Evolutionary conservation across 495 filamentous ascomycete genomes (phyloP), one percentile per base, ranked within the genome.

Genomic region (Arthonia radiata): DNA sequence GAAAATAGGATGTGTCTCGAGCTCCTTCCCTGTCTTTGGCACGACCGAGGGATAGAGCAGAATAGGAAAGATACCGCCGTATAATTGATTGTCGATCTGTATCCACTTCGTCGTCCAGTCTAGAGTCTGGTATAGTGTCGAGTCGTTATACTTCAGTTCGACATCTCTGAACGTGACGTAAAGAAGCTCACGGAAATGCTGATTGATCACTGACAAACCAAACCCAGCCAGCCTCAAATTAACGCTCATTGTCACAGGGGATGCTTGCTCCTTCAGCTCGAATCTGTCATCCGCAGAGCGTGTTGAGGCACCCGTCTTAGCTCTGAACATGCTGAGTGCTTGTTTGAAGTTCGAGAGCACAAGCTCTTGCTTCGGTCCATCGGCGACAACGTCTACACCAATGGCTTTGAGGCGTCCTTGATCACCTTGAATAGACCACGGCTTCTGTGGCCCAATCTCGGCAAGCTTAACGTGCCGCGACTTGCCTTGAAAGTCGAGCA

Each of bases 21-120:
- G 89, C 48, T 97, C 89, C 49, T 80, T 83, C 15, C 80, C 81
- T 31, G 81, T 86, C 54, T 94, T 94, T 2, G 89, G 89, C 6
- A 97, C 86, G n/a, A 97, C 86, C 46, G 80, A 91, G 6, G 86
- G 86, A 43, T 97, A 97, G 21, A 94, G 56, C 31, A 97, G 68
- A 48, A 97, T 90, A 0, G 86, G 86, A 59, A 97, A 97, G 36
- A 97, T 80, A 9, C 86, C 86, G 23, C 86, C 86, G 42, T 94
- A 97, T 14, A 97, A 69, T 42, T 97, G 86, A 41, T 97, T 97
- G 52, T 97, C 86, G 41, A 97, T 82, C 47, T 97, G 86, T 26
- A 97, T 81, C 86, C 86, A 97, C 47, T 93, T 94, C 46, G 92
- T 73, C 0, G 75, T 73, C 6, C 79, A 59, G 25, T 73, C 78